Evolutionary conservation across 2,329 filamentous ascomycete genomes (phyloP), one percentile per base, ranked within the genome.

Genomic region (Fusarium sp.): DNA sequence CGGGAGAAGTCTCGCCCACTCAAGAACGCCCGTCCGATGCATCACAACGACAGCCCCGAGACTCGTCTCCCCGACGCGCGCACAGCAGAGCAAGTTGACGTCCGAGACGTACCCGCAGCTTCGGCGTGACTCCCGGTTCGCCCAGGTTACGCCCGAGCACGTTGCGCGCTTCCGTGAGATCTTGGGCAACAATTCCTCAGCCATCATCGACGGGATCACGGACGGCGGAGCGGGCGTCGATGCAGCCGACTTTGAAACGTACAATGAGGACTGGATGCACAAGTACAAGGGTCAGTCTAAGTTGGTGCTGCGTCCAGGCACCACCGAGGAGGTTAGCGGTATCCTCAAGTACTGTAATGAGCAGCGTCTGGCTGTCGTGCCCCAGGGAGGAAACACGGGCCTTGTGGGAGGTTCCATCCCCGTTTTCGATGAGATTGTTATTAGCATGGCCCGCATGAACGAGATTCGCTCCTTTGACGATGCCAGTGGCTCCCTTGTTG

Each of bases 241-340:
- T 29, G 78, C 89, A n/a, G 91, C 92, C 73, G 96, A 98, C 76
- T 85, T 98, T 69, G 93, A 96, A 77, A 87, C 92, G 10, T 99
- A 94, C 85, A 99, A 99, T 80, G 89, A 90, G 76, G 96, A 99
- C 81, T 99, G 96, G 96, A 97, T 99, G 94, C 90, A 92, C 80
- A 99, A 99, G 82, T 99, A 97, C 83, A 90, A 92, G 63, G 96
- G 96, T 29, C 94, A 97, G 80, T 89, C 92, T 63, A 89, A 90
- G 75, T 83, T 99, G 25, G 94, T 98, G 6, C 82, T 99, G 66
- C 96, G 94, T 81, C 96, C 96, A 13, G 87, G 86, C 50, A 91
- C 88, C 17, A 95, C 93, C 1, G 90, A 95, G 74, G 91, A 99
- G 80, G 92, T 98, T 73, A 97, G 93, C 87, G 87, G 91, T 80